Evolutionary conservation across 371 early-diverging fungal genomes (phyloP), one percentile per base, ranked within the genome.

Genomic region (Apophysomyces sp.): DNA sequence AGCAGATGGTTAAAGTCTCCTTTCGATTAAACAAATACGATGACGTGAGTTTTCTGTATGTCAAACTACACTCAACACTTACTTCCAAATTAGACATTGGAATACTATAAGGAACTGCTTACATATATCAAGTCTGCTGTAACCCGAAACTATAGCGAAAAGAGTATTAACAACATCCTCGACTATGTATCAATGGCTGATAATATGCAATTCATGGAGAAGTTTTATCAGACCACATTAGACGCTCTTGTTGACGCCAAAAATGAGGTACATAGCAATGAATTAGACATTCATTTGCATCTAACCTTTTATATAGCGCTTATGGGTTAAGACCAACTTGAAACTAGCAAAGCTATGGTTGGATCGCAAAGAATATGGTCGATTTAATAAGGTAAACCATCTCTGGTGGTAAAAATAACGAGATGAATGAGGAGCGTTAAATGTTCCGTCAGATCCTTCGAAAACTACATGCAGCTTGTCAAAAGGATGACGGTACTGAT

Each of bases 161-260:
- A 97, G 81, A 90, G 90, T 67, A 95, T 98, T 81, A 96, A 96
- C 84, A 94, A 91, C 64, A 92, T 95, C 59, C 76, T 98, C 28
- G 97, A 98, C 66, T 88, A 83, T 55, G 88, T 94, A 13, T 90
- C 95, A 3, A 71, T 83, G 8, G 79, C 90, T 21, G 82, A 85
- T 26, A 90, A 94, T 52, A 86, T 90, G 82, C 68, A 65, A 2
- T 92, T 94, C 62, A 86, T 95, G 84, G 94, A 94, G 61, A 77
- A 82, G 58, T 93, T 96, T 56, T 96, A 96, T 75, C 75, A 89
- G 32, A 84, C 85, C 15, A 95, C 97, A 2, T 64, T 96, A 55
- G 79, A 74, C 13, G 76, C 90, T 4, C 70, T 97, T 51, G 85
- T 86, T 41, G 93, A 92, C 40, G 77, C 83, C 32, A 91, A 90